Percentiles rank a stretch among this genome's conserved stretches.
Conservation (phyloP, 2,329 filamentous ascomycete genomes). For the Lizonia empirigonia region DNA sequence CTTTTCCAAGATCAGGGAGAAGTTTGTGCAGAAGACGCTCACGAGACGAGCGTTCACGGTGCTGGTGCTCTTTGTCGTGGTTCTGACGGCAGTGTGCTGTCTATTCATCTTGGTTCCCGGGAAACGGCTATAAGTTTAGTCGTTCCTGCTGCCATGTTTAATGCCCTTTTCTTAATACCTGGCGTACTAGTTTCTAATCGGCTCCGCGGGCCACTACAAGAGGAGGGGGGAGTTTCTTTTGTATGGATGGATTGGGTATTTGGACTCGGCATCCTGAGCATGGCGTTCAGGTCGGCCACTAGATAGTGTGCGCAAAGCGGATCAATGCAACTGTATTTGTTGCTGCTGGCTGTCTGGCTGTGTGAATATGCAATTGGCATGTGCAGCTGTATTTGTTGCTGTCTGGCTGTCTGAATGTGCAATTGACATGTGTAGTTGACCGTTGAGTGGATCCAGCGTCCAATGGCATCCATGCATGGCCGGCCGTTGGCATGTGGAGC, state of each 20-base stretch:
- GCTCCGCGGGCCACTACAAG: constrained; percentile 3
- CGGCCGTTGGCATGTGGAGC: constrained; percentile 18
- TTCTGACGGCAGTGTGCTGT: constrained; percentile 82
- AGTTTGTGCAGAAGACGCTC: constrained; percentile 85
- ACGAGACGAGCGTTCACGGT: constrained; percentile 84
- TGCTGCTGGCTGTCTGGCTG: no score
- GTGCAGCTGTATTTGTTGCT: no score
- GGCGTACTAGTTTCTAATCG: constrained; percentile 19
- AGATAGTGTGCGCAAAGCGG: constrained; percentile 9
- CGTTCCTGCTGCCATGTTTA: constrained; percentile 22
- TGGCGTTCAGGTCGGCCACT: constrained; percentile 8
- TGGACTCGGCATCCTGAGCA: constrained; percentile 5
- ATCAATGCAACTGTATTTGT: background rate
- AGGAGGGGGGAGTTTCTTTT: constrained; percentile 14
- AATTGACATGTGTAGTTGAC: no score
- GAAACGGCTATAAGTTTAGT: constrained; percentile 66
- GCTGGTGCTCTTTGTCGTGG: constrained; percentile 72
- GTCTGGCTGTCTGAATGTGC: background rate
- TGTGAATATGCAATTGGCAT: no score
- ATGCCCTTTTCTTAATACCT: constrained; percentile 26
- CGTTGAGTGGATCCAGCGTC: background rate
- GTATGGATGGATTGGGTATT: constrained; percentile 6
- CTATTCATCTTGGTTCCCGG: constrained; percentile 96
- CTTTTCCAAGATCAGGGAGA: constrained; percentile 85
- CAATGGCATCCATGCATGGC: background rate